These are phyloP conservation scores for Gonapodya prolifera DNA, from an alignment of 192 early-diverging fungal genomes.

Conservation along the genomic window DNA sequence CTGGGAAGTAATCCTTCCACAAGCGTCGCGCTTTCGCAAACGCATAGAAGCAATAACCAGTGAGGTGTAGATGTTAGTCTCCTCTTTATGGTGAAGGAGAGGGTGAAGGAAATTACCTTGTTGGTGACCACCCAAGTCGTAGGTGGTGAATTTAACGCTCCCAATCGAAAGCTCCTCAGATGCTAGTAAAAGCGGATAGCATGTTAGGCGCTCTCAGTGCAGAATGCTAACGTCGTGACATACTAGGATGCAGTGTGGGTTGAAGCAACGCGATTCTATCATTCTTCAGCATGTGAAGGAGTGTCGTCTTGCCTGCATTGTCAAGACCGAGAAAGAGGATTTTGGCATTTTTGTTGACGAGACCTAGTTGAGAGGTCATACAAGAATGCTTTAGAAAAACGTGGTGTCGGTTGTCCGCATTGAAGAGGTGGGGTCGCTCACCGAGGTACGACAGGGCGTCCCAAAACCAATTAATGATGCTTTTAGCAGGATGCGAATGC, in stretches of 20 bases:
- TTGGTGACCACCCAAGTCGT: slow-evolving; percentile 92
- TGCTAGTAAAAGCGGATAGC: slow-evolving; percentile 27
- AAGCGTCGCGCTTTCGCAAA: slow-evolving; percentile 69
- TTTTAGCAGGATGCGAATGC: slow-evolving; percentile 43
- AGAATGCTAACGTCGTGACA: slow-evolving; percentile 12
- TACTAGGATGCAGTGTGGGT: slow-evolving; percentile 96
- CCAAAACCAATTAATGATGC: slow-evolving; percentile 96
- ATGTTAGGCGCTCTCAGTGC: background rate
- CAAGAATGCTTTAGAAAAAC: background rate
- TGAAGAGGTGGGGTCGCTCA: slow-evolving; percentile 27
- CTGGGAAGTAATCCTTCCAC: slow-evolving; percentile 99
- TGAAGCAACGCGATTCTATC: slow-evolving; percentile 86
- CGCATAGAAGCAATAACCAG: too few species aligned
- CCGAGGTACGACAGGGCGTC: slow-evolving; percentile 81
- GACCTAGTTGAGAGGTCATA: slow-evolving; percentile 40
- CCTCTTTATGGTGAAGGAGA: background rate
- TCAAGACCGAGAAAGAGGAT: slow-evolving; percentile 97
- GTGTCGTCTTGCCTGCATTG: slow-evolving; percentile 96
- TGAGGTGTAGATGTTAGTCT: background rate
- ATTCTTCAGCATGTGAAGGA: slow-evolving; percentile 99
- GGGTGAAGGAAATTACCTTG: slow-evolving; percentile 42
- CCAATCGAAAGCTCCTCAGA: slow-evolving; percentile 96
- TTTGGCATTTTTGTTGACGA: slow-evolving; percentile 98
- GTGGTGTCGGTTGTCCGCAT: background rate
- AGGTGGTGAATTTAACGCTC: slow-evolving; percentile 94